Evolutionary conservation across 352 stramenopile species (phyloP), one percentile per base, ranked within the genome.

Genomic region (Globisporangium nodosum): DNA sequence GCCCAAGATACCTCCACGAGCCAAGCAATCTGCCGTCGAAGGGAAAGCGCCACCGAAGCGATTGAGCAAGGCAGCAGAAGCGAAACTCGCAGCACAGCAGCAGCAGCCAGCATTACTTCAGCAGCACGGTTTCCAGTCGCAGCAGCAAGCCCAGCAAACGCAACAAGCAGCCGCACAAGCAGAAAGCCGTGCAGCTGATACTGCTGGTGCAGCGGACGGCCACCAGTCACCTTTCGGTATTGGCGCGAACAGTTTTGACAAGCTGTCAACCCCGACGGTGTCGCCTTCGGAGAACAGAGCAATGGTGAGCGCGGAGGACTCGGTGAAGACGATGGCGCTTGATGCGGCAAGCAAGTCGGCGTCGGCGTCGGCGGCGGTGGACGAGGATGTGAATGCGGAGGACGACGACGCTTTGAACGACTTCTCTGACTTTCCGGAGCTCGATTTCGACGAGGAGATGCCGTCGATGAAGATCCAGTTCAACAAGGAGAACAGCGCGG

Each of bases 401-500:
- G 75, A 87, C 18, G 74, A 88, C 33, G 79, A 87, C 58, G 66
- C 69, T 21, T 60, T 92, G 65, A 85, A 90, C 54, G 83, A 87
- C 55, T 92, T 92, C 53, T 66, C 68, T 4, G 81, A 92, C 57
- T 90, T 93, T 42, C 71, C 77, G 2, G 81, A 84, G 46, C 70
- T 93, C 31, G 79, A 88, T 60, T 88, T 93, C 56, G 73, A 78
- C 30, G 78, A 89, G 27, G 76, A 84, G n/a, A 63, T 88, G 50
- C 66, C 76, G 9, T 57, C 73, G 31, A 56, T 62, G 46, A 76
- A 71, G 54, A 69, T 65, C 48, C 73, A 73, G 59, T 75, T 71
- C 60, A 81, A 78, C 68, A 91, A 87, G 64, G 81, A 89, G 40
- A 88, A 88, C 65, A 70, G 75, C 18, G 58, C 73, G 52, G 74